Base-by-base conservation (phyloP, 2,329 filamentous ascomycete species). In the Hymenoscyphus occultus region DNA sequence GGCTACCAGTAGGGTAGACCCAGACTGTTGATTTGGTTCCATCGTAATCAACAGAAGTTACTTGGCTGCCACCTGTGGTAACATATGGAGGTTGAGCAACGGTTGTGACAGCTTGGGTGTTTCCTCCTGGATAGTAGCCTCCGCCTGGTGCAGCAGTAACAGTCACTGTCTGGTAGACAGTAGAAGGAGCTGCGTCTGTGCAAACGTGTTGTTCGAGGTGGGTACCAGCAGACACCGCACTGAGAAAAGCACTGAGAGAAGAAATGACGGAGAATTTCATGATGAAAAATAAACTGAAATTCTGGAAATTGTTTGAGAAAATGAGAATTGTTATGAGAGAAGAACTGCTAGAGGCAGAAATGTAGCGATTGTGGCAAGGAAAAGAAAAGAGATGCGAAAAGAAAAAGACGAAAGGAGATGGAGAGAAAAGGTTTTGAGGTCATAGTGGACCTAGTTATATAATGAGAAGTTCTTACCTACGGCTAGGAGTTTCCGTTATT, bases 231-330 rank as follows among this genome's bases (percentile, higher is more conserved):
- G 68, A 65, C 10, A 60, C 45, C 39, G 68, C 32, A 39, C 64
- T 58, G 22, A 72, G 61, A 32, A 71, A 19, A n/a, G 59, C 57
- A 14, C 31, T 45, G 48, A 70, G 32, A 2, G 56, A 45, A 19
- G 68, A 63, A 51, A 70, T 61, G 58, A 39, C 68, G 40, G 69
- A 68, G 68, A 72, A 62, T 63, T 71, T 70, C 69, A 71, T 72
- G 58, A 60, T 68, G 64, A 67, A 35, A 54, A 40, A 60, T 42
- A 61, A 28, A 45, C 35, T 32, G 42, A 51, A 48, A 31, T 19
- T 31, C 51, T 59, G 39, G 12, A 59, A 40, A 63, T 32, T 32
- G 39, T 58, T 57, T 39, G 19, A 35, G 31, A 48, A 56, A 39
- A 35, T 58, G 12, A 51, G 39, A 16, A 28, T 56, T 40, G 39